Base-by-base conservation (phyloP, 2,329 filamentous ascomycete genomes). In the Cordyceps tenuipes region DNA sequence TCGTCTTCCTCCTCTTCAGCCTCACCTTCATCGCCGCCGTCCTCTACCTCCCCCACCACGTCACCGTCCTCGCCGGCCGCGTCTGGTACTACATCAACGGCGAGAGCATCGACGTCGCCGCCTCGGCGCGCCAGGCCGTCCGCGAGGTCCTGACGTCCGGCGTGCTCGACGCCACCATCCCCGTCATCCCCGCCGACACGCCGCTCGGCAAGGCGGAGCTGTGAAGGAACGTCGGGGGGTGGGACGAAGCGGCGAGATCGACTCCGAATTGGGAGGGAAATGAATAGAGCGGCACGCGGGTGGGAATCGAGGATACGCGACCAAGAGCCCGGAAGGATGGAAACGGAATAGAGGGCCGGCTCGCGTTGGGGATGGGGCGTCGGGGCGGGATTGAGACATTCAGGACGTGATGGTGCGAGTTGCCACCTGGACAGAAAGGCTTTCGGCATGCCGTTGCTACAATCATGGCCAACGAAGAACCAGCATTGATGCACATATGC, bases 51-150 rank as follows among this genome's bases (percentile, higher is more conserved):
- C 94, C 94, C 12, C 88, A 95, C 69, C 93, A 97, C 77, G 78
- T 97, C 68, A 81, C 84, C 68, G 88, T 90, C 71, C 87, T 99
- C 68, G 83, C 87, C 70, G 85, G 86, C 71, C 89, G 93, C 71
- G 87, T 91, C 58, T 96, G 90, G 84, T 99, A 97, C 80, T 99
- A 99, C 80, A 90, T 91, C 73, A 87, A 87, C 65, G 94, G 94
- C 66, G 91, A 96, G 70, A 82, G 84, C 66, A 80, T 79, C 62
- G 77, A 81, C 61, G 74, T 80, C 48, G 77, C 66, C 3, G 68
- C 68, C 23, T 70, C 68, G 19, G 69, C 72, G 34, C 66, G 69
- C 17, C 68, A 71, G 51, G 69, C 67, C 13, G 66, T 74, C 46
- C 70, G 50, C 19, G 53, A 55, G n/a, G 52, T 58, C 41, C 10